phyloP scores from a whole-genome alignment of 2,329 filamentous ascomycete species.

The Stromatinia cepivora region DNA sequence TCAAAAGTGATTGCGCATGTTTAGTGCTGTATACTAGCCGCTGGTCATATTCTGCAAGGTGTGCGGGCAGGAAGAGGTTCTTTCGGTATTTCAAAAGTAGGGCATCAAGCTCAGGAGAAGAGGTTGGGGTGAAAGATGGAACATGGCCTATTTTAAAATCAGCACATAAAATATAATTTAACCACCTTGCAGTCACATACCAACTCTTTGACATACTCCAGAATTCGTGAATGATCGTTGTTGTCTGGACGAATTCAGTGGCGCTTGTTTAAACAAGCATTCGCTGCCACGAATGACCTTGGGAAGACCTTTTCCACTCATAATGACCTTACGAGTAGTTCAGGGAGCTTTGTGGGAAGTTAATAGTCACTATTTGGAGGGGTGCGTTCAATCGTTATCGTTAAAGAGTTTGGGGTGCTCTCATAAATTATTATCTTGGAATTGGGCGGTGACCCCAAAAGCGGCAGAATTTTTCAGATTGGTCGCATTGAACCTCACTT shows the following conservation, averaged over 20 bases:
- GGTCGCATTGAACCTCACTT: slow-evolving; percentile 27
- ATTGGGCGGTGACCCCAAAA: slow-evolving; percentile 21
- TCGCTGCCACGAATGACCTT: slow-evolving; percentile 30
- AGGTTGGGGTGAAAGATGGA: slow-evolving; percentile 50
- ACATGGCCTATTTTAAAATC: slow-evolving; percentile 31
- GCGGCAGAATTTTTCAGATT: slow-evolving; percentile 29
- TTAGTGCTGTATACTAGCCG: slow-evolving; percentile 53
- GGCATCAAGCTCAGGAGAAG: slow-evolving; percentile 54
- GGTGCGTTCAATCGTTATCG: not conserved
- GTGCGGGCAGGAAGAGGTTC: slow-evolving; percentile 61
- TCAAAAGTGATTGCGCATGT: slow-evolving; percentile 50
- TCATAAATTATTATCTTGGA: slow-evolving; percentile 8
- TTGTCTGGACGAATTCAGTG: slow-evolving; percentile 21
- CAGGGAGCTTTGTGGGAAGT: not conserved
- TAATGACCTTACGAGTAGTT: slow-evolving; percentile 13
- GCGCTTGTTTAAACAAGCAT: slow-evolving; percentile 26
- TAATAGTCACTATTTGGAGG: not conserved
- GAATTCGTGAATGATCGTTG: slow-evolving; percentile 38
- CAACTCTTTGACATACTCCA: slow-evolving; percentile 30
- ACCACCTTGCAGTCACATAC: slow-evolving; percentile 26
- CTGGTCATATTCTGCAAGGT: slow-evolving; percentile 55
- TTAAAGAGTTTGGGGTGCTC: not conserved
- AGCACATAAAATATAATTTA: not conserved
- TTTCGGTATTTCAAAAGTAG: slow-evolving; percentile 55
- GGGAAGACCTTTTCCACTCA: slow-evolving; percentile 29